These are phyloP conservation scores for Ophiosphaerella korrae DNA, from an alignment of 2,329 filamentous ascomycete genomes.

Conservation along the genomic window DNA sequence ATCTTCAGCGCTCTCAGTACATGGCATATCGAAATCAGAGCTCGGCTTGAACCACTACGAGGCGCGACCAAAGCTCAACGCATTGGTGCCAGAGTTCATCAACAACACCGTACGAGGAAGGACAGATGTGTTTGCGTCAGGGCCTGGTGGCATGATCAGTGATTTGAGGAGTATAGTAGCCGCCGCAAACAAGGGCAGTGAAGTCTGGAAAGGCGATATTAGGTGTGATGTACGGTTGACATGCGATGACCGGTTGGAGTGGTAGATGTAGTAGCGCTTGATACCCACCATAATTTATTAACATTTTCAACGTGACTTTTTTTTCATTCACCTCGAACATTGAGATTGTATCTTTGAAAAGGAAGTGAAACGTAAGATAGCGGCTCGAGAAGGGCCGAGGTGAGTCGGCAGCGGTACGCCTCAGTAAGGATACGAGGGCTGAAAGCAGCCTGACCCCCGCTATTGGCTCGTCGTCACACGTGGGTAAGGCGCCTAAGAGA, in stretches of 20 bases:
- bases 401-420: background rate
- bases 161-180: constrained; percentile 41
- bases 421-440: background rate
- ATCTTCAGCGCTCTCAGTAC: constrained; percentile 32
- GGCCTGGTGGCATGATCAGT: constrained; percentile 40
- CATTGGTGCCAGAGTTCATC: constrained; percentile 30
- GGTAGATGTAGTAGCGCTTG: constrained; percentile 27
- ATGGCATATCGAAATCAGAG: constrained; percentile 37
- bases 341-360: too few species aligned
- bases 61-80: constrained; percentile 27
- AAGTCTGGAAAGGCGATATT: constrained; percentile 42
- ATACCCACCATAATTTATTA: constrained; percentile 22
- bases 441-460: background rate
- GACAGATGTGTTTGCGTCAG: constrained; percentile 40
- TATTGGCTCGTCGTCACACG: constrained; percentile 1
- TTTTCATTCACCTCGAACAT: too few species aligned
- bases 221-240: constrained; percentile 37
- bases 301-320: background rate
- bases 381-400: too few species aligned
- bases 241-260: constrained; percentile 42
- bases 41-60: constrained; percentile 31
- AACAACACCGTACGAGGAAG: constrained; percentile 26
- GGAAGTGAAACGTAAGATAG: too few species aligned
- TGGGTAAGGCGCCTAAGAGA: background rate
- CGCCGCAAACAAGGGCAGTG: constrained; percentile 32